Evolutionary conservation across 2,329 filamentous ascomycete genomes (phyloP), one percentile per base, ranked within the genome.

Genomic region (Waltergamsia citrina): DNA sequence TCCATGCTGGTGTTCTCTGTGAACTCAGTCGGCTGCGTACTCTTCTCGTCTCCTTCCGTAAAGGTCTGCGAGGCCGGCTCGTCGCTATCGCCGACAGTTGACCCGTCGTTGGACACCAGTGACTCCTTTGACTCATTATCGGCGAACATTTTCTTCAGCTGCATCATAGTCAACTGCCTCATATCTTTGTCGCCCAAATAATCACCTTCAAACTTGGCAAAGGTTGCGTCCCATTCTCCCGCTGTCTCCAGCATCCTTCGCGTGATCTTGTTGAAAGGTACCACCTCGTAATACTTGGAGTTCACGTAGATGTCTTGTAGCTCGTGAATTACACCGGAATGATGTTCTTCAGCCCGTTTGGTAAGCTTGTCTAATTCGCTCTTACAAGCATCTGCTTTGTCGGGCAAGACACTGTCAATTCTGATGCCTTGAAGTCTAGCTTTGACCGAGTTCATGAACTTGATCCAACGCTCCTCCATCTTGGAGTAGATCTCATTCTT

Each of bases 181-280:
- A 98, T 94, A 60, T 98, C 92, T 50, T 94, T 96, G 55, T 98
- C 93, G 0, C 90, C 90, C 47, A 98, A 81, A 59, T 90, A 98
- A 46, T 94, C 84, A 28, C 79, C 76, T 53, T 98, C 93, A 39
- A 98, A 96, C 35, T 92, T 83, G 36, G 78, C 71, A 60, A 98
- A 98, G 0, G 78, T 78, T 17, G 81, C 78, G 50, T 98, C 93
- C 92, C 92, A 98, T 43, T 88, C 85, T 15, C 87, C 79, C 4
- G 90, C 88, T 46, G 85, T 93, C 51, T 95, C 88, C 43, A 96
- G 79, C 67, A 94, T 92, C 36, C 85, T 83, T 44, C 90, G 79
- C 32, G 95, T 75, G 7, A 90, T 83, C 37, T 81, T 73, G 46
- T 96, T 98, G 42, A 98, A 71, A 1, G 93, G 92, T 32, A 96